These are phyloP conservation scores for Gonium pectorale DNA, from an alignment of 139 green algal genomes.

Conservation along the genomic window DNA sequence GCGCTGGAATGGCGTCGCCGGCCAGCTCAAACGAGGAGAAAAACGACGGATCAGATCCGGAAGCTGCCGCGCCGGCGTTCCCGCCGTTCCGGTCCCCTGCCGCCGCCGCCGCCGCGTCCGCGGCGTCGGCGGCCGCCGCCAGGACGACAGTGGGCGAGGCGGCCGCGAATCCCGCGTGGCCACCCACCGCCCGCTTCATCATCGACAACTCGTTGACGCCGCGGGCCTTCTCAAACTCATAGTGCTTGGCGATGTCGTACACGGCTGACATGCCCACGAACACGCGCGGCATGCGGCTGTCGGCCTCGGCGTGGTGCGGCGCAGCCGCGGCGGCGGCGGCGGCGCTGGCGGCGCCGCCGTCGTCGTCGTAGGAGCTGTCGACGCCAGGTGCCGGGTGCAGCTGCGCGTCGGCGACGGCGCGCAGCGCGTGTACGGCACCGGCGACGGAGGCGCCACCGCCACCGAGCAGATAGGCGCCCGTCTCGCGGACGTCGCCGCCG, in stretches of 20 bases:
- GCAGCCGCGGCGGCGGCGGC: constrained; percentile 3
- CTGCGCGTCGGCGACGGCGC: neutral
- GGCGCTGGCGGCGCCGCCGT: neutral
- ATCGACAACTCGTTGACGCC: constrained; percentile 83
- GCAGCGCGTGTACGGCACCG: constrained; percentile 7
- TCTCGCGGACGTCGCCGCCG: neutral
- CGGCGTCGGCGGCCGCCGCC: constrained; percentile 19
- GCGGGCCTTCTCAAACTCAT: constrained; percentile 78
- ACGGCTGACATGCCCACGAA: constrained; percentile 73
- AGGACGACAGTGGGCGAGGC: constrained; percentile 82
- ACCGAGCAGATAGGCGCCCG: constrained; percentile 2
- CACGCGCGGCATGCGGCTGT: constrained; percentile 55
- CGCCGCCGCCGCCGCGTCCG: neutral
- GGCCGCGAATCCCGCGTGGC: constrained; percentile 64
- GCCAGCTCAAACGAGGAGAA: constrained; percentile 44
- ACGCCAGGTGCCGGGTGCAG: constrained; percentile 1
- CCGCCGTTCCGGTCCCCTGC: no score
- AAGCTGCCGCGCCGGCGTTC: neutral
- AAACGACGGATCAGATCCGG: neutral
- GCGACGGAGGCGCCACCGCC: neutral
- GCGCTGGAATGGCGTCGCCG: constrained; percentile 65
- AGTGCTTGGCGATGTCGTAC: constrained; percentile 90
- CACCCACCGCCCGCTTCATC: constrained; percentile 87
- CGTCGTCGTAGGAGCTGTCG: constrained; percentile 1
- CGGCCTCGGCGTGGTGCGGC: constrained; percentile 10